Base-by-base conservation (phyloP, 1,284 basidiomycete species). In the Fomitopsis schrenkii region DNA sequence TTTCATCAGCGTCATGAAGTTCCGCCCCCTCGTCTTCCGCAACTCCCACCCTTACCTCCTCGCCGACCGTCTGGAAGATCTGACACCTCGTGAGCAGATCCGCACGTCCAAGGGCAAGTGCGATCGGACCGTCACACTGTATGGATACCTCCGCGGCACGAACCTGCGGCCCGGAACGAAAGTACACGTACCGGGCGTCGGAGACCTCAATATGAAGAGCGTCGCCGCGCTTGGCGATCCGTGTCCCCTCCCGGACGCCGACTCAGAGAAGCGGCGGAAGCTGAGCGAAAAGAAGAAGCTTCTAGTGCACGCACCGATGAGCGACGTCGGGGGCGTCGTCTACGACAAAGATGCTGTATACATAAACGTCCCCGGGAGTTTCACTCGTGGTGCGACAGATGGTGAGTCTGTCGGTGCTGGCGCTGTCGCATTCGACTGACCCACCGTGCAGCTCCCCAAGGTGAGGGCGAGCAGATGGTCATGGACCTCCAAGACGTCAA, bases 291-390 rank as follows among this genome's bases (percentile, higher is more conserved):
- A 97, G 81, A 93, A 93, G 73, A 97, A 94, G 74, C 72, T 92
- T 33, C 79, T 98, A 4, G 89, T 98, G 7, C 95, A 99, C 75
- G 97, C 97, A 7, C 97, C 97, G 1, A 98, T 99, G 97, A 97
- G 94, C 73, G 97, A 98, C 71, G 91, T 98, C 2, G 97, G 97
- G 22, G 97, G 97, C 8, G 88, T 99, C 63, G 89, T 94, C 78
- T 98, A 97, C 72, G 97, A 99, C 80, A 98, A 98, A 75, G 97
- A 99, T 71, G 95, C 96, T 0, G 96, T 99, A 2, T 99, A 94
- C 81, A 92, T 99, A 68, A 98, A 98, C 71, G 96, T 98, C 3
- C 93, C 94, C 3, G 97, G 97, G 1, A 95, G 84, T 71, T 99
- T 99, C 70, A 90, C 93, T 5, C 82, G 90, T 55, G 87, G 85